These are phyloP conservation scores for Auricularia cornea DNA, from an alignment of 768 basidiomycete species.

Conservation along the genomic window DNA sequence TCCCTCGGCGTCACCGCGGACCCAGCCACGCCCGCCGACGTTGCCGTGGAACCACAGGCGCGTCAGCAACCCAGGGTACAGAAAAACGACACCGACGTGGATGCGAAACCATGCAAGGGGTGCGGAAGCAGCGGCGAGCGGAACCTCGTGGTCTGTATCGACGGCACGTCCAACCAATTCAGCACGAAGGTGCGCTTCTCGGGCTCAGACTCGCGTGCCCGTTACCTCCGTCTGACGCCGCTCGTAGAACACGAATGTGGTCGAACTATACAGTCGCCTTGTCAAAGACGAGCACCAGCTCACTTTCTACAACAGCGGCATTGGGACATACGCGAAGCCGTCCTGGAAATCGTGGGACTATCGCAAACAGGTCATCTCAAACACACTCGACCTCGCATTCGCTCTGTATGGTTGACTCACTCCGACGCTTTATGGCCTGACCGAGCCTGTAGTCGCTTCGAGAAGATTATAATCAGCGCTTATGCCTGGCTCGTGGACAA, in stretches of 20 bases:
- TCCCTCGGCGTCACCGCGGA: too few relatives aligned
- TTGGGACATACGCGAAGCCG: conserved; percentile 27
- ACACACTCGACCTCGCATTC: conserved; percentile 27
- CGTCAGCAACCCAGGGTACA: too few relatives aligned
- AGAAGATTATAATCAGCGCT: conserved; percentile 25
- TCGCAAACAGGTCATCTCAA: conserved; percentile 15
- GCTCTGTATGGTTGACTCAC: conserved; percentile 26
- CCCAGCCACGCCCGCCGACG: too few relatives aligned
- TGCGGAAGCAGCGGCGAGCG: too few relatives aligned
- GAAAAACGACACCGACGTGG: too few relatives aligned
- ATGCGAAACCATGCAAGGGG: too few relatives aligned
- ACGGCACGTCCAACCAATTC: conserved; percentile 25
- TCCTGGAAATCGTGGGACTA: conserved; percentile 13
- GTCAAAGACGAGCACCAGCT: conserved; percentile 26
- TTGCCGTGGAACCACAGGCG: too few relatives aligned
- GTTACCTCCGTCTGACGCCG: neutral
- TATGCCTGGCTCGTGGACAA: conserved; percentile 36
- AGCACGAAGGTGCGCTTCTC: conserved; percentile 11
- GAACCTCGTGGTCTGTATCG: conserved; percentile 9
- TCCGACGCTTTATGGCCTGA: neutral
- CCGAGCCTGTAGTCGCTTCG: conserved; percentile 9
- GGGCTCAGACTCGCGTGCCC: too few relatives aligned
- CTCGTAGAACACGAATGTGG: conserved; percentile 33
- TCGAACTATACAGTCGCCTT: conserved; percentile 31
- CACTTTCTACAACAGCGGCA: conserved; percentile 35